Conservation (phyloP, 1,284 basidiomycete genomes). For the Irpex rosettiformis region DNA sequence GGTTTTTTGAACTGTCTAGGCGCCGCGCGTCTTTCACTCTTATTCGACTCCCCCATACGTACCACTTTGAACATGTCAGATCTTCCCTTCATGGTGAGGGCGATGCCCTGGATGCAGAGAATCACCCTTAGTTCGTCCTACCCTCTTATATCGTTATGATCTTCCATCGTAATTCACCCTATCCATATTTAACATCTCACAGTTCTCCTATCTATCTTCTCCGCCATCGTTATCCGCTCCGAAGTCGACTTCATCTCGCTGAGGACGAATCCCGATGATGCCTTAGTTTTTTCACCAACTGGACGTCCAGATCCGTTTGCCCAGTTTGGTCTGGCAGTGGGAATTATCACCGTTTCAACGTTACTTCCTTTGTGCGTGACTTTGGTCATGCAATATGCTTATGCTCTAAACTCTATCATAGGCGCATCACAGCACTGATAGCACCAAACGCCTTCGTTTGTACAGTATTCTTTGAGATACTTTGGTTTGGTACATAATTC, state of each 20-base stretch:
- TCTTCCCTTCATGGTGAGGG: not conserved
- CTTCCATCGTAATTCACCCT: no score
- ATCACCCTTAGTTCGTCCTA: not conserved
- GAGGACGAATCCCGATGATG: not conserved
- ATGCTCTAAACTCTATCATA: not conserved
- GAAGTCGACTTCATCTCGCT: not conserved
- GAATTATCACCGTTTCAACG: not conserved
- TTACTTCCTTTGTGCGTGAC: not conserved
- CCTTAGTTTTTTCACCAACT: not conserved
- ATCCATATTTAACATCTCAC: not conserved
- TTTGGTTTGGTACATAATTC: not conserved
- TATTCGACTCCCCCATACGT: not conserved
- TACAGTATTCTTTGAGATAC: not conserved
- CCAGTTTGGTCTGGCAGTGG: not conserved
- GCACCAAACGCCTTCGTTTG: not conserved
- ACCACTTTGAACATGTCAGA: not conserved
- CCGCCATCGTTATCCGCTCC: not conserved
- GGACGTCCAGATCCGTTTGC: not conserved
- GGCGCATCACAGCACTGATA: not conserved
- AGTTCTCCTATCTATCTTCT: constrained; percentile 1
- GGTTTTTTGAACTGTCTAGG: not conserved
- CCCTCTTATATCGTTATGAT: not conserved
- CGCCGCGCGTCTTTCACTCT: not conserved
- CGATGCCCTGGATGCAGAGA: not conserved
- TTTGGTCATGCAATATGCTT: not conserved